A percentile compares a stretch with the other conserved stretches of the same genome.
Conservation (phyloP, 2,329 filamentous ascomycete genomes). For the Torrubiella hemipterigena region DNA sequence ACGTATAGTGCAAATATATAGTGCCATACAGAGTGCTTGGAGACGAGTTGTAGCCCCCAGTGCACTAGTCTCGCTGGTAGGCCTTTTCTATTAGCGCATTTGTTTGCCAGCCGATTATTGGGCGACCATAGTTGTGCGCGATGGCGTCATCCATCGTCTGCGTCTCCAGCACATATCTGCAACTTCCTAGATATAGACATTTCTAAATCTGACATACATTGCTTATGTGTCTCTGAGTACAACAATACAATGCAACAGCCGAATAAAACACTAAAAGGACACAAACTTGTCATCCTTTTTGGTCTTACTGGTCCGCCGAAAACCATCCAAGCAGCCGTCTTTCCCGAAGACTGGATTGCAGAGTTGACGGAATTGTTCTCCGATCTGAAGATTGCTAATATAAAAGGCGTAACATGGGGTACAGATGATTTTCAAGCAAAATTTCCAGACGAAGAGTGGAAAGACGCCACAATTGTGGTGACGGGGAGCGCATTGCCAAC, state of each 20-base stretch:
- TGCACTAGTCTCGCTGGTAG: too few species aligned
- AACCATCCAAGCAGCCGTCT: background rate
- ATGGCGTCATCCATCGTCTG: too few species aligned
- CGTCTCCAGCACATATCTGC: too few species aligned
- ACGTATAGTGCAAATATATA: too few species aligned
- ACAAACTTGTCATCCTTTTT: background rate
- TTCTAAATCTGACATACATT: too few species aligned
- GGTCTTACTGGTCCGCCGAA: background rate
- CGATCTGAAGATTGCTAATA: slow-evolving; percentile 1
- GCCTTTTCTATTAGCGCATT: too few species aligned
- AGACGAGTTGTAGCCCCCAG: too few species aligned
- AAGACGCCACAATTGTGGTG: background rate
- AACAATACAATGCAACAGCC: background rate
- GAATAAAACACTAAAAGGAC: background rate
- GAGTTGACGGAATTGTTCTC: background rate
- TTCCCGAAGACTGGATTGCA: background rate
- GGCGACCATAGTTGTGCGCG: too few species aligned
- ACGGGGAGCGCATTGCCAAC: background rate
- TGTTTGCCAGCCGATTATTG: too few species aligned
- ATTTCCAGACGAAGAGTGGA: background rate
- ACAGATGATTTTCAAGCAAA: background rate
- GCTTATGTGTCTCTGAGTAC: too few species aligned
- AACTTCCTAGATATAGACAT: too few species aligned
- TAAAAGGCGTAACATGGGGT: background rate
- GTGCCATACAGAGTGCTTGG: too few species aligned